Evolutionary conservation across 1,139 yeast species (phyloP).

Genomic region (Suhomyces panamericanus): DNA sequence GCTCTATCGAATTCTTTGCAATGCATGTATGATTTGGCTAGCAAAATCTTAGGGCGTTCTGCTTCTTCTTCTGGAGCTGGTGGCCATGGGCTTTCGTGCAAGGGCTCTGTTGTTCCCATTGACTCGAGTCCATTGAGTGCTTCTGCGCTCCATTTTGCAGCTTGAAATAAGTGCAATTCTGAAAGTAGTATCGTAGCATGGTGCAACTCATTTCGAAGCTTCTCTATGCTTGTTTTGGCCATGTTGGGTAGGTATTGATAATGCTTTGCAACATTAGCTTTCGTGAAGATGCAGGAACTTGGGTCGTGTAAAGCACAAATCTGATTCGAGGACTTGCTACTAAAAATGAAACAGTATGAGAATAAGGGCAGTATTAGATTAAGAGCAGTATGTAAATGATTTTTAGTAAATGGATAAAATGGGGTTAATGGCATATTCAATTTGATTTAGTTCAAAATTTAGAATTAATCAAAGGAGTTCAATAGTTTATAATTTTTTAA

Average conservation of each 20-base stretch:
- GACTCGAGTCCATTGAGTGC: slow-evolving; percentile 54
- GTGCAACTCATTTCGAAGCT: slow-evolving; percentile 26
- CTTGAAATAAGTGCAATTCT: slow-evolving; percentile 57
- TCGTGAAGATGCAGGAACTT: neutral
- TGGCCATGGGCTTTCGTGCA: neutral
- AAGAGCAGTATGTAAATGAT: too few relatives aligned
- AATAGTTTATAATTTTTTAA: neutral
- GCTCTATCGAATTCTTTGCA: slow-evolving; percentile 87
- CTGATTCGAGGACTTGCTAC: neutral
- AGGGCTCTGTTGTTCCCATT: neutral
- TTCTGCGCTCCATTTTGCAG: slow-evolving; percentile 83
- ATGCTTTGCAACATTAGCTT: neutral
- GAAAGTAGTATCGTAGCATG: slow-evolving; percentile 29
- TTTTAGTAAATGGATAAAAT: too few relatives aligned
- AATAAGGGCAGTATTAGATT: too few relatives aligned
- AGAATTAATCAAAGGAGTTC: neutral
- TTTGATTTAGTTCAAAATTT: too few relatives aligned
- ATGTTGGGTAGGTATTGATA: neutral
- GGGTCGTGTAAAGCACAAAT: neutral
- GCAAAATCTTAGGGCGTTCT: slow-evolving; percentile 42
- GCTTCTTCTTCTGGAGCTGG: slow-evolving; percentile 29
- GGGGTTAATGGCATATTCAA: too few relatives aligned
- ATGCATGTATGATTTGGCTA: slow-evolving; percentile 77
- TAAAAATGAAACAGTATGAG: neutral
- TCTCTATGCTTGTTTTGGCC: slow-evolving; percentile 10